phyloP scores from a whole-genome alignment of 306 rosid species.

The Prunus padus region DNA sequence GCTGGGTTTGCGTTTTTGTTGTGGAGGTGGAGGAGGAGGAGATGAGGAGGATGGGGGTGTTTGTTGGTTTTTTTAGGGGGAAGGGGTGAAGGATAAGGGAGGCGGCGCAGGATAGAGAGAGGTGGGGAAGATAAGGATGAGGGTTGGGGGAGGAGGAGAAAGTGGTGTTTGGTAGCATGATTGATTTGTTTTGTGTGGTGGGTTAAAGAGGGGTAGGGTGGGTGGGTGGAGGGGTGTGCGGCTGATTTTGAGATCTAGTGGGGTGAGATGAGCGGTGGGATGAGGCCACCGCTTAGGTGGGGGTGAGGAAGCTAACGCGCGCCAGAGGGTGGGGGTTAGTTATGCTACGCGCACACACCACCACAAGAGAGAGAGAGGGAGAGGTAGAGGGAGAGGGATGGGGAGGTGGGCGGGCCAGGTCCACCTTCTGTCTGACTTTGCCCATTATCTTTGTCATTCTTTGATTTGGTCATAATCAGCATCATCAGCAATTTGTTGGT shows the following conservation, averaged over 20 bases:
- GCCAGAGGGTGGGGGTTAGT: conserved; percentile 27
- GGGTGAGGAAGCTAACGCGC: conserved; percentile 47
- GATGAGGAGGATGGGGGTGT: not conserved
- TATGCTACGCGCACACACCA: conserved; percentile 26
- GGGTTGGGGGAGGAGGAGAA: conserved; percentile 14
- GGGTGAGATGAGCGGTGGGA: conserved; percentile 55
- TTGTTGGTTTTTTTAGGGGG: not conserved
- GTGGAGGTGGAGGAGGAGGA: not conserved
- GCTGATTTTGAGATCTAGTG: conserved; percentile 67
- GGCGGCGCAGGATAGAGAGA: conserved; percentile 13
- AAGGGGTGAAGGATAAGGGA: conserved; percentile 9
- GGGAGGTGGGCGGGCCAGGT: conserved; percentile 15
- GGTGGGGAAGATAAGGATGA: not conserved
- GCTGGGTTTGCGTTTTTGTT: not conserved
- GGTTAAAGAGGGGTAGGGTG: conserved; percentile 23
- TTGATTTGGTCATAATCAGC: not conserved
- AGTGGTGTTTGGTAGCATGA: conserved; percentile 45
- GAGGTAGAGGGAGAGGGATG: not conserved
- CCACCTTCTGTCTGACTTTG: conserved; percentile 35
- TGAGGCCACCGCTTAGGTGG: conserved; percentile 88
- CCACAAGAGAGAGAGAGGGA: not conserved
- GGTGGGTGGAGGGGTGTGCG: conserved; percentile 56
- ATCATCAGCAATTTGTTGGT: no score
- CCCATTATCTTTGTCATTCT: conserved; percentile 14
- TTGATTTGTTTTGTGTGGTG: conserved; percentile 7